Base-by-base conservation (phyloP, 2,329 filamentous ascomycete genomes). In the Penicillium capsulatum region DNA sequence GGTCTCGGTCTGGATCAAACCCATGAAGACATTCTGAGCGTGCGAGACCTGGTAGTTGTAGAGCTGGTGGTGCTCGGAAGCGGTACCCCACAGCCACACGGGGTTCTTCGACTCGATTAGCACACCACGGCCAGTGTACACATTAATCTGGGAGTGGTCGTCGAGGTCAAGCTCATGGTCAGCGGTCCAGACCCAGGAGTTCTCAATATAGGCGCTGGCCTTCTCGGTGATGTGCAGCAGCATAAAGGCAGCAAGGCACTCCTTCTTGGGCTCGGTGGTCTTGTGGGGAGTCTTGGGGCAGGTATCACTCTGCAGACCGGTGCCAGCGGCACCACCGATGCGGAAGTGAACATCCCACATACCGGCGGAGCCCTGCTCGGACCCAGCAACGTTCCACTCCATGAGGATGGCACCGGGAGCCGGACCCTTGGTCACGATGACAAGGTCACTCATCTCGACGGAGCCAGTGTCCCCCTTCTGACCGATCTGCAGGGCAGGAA, bases 261-360 rank as follows among this genome's bases (percentile, higher is more conserved):
- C 70, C 2, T 75, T 59, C 48, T 86, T 81, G 50, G 82, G 76
- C 3, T 67, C 63, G 35, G 84, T 80, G 4, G 73, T 75, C 10
- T 72, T 68, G 35, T 75, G 72, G 29, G 85, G 84, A 47, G 82
- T 85, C 75, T 94, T 94, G 63, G 77, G 66, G 71, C 90, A 96
- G 39, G 74, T 81, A 63, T 86, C 76, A 13, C 83, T 84, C 67
- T 94, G 86, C 11, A 97, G 77, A 50, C 86, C 68, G 17, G 90
- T 94, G 44, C 91, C 91, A 3, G 85, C 83, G 38, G 83, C 82
- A 30, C 92, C 92, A 55, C 89, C 91, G 54, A 98, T 79, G 59
- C 92, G 87, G 69, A 92, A 84, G 72, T 98, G 92, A n/a, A 90
- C 83, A 58, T 98, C 92, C 86, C 90, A 98, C 67, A 96, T 81